Evolutionary conservation across 768 basidiomycete genomes (phyloP), one percentile per base, ranked within the genome.

Genomic region (Saitozyma podzolica): DNA sequence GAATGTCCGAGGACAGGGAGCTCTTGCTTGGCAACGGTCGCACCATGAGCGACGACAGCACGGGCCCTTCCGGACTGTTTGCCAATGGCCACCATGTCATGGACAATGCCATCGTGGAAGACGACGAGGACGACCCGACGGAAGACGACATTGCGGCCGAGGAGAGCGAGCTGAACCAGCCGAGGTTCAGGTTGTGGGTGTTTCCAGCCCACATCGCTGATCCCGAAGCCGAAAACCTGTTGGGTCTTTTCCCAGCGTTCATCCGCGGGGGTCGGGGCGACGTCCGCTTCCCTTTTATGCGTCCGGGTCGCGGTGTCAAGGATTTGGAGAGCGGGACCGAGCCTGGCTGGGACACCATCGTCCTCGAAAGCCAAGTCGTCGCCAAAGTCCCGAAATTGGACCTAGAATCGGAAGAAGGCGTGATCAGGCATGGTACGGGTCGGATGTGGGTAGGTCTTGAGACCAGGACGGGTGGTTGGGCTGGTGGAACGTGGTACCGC

Each of bases 361-460:
- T 56, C 29, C 50, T 71, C 4, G 59, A 56, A 20, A 53, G 50
- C 9, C 41, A 49, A 16, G 51, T 54, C 41, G 54, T 60, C 11
- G 52, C 62, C 20, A 54, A 54, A 10, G 58, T 71, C 11, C 70
- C 70, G 16, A 58, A 85, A 54, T 83, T 84, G 51, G 80, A 82
- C 11, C 40, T 64, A 8, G 66, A 67, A 43, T 81, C 76, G 16
- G 85, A 86, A 67, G 83, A 82, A 63, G 84, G 84, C 59, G 84
- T 84, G 42, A 83, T 92, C 61, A 84, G 84, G 40, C 86, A 86
- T 75, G 91, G 91, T 17, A 92, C 91, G n/a, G 91, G 91, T 8
- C 82, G 84, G 52, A 88, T 94, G 85, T 90, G 89, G 87, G 80
- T 90, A 39, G 87, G 89, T 59, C 74, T 83, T 19, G 85, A 84